Conservation (phyloP, 2,329 filamentous ascomycete species). For the Cercospora berteroae region DNA sequence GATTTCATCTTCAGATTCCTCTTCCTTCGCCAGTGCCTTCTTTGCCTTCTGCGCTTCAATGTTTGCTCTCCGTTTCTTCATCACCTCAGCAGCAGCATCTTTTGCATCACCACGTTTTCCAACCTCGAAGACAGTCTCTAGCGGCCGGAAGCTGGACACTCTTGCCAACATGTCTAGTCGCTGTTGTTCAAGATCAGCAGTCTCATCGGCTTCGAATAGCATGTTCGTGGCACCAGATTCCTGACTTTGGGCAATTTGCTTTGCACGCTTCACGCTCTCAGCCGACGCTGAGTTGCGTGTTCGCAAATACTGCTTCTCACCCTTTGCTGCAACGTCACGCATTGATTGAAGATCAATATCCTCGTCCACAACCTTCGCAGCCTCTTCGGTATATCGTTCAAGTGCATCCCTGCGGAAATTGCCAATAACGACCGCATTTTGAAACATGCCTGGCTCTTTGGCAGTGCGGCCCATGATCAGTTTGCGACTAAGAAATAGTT, state of each 20-base stretch:
- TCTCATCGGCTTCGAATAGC: constrained; percentile 65
- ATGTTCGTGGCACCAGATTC: constrained; percentile 74
- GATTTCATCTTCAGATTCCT: constrained; percentile 32
- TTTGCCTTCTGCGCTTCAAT: constrained; percentile 59
- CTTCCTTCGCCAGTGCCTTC: constrained; percentile 28
- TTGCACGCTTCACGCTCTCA: constrained; percentile 85
- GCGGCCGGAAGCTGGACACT: constrained; percentile 83
- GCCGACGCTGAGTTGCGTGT: constrained; percentile 86
- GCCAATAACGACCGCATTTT: constrained; percentile 81
- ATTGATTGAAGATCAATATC: constrained; percentile 70
- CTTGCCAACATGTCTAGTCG: constrained; percentile 83
- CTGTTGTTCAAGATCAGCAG: constrained; percentile 64
- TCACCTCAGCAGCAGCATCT: constrained; percentile 67
- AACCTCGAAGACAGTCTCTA: constrained; percentile 96
- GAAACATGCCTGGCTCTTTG: constrained; percentile 64
- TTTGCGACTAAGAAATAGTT: constrained; percentile 86
- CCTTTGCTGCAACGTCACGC: constrained; percentile 74
- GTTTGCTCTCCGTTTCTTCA: constrained; percentile 68
- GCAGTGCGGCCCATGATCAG: constrained; percentile 69
- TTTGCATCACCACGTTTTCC: constrained; percentile 67
- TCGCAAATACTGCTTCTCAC: constrained; percentile 87
- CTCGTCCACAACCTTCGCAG: constrained; percentile 73
- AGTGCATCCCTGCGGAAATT: constrained; percentile 69
- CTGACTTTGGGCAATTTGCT: constrained; percentile 68
- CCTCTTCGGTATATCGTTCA: constrained; percentile 76